A percentile compares a stretch with the other conserved stretches of the same genome.
Evolutionary conservation across 306 rosid genomes (phyloP).

Genomic region (Prunus salicina): DNA sequence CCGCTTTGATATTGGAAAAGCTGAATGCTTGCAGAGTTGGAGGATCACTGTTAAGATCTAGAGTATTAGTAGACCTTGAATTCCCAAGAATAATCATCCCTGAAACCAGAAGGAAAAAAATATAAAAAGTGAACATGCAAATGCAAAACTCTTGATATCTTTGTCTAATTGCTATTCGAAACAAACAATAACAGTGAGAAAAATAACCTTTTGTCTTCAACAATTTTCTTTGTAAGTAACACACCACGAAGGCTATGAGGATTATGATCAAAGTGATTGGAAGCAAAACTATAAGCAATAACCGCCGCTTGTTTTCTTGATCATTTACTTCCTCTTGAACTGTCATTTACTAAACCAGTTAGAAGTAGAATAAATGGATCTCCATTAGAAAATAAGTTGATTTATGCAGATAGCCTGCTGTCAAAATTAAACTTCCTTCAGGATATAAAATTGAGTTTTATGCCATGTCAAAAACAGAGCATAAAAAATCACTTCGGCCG

Average conservation of each 20-base stretch:
- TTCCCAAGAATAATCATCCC: neutral
- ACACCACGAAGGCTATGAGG: conserved; percentile 8
- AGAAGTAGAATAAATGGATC: neutral
- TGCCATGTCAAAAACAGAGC: too few relatives aligned
- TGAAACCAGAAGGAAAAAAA: neutral
- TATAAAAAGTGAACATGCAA: neutral
- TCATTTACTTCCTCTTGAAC: conserved; percentile 22
- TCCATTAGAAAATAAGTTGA: neutral
- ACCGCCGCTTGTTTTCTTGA: conserved; percentile 1
- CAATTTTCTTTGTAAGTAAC: conserved; percentile 5
- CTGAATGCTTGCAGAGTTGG: conserved; percentile 27
- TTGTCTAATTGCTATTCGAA: neutral
- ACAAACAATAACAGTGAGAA: neutral
- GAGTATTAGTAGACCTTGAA: neutral
- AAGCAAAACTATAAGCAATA: conserved; percentile 16
- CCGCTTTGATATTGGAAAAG: conserved; percentile 17
- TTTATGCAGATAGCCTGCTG: neutral
- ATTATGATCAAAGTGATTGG: conserved; percentile 16
- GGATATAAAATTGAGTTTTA: neutral
- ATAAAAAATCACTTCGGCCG: neutral
- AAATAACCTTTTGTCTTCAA: conserved; percentile 22
- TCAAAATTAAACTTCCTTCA: neutral
- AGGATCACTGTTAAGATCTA: conserved; percentile 3
- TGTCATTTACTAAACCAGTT: conserved; percentile 3
- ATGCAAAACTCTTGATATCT: neutral